phyloP scores from a whole-genome alignment of 176 grass and related monocot species.

The Rhynchospora pubera region DNA sequence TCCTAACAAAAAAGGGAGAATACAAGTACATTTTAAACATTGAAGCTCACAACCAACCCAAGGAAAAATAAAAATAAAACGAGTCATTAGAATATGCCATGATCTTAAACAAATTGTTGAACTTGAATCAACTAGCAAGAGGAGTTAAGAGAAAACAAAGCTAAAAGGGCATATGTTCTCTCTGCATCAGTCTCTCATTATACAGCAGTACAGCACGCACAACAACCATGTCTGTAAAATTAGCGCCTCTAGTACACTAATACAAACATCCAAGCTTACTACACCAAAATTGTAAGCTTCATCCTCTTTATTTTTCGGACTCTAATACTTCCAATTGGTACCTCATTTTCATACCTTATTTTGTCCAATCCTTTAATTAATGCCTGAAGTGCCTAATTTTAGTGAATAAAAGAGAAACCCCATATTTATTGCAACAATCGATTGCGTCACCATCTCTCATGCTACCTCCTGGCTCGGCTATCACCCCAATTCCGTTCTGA shows the following conservation, averaged over 20 bases:
- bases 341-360: no score
- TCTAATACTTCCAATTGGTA: background rate
- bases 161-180: background rate
- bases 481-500: slow-evolving; percentile 44
- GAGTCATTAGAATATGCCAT: background rate
- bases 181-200: background rate
- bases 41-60: background rate
- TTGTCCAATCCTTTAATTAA: slow-evolving; percentile 12
- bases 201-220: background rate
- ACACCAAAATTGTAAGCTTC: slow-evolving; percentile 20
- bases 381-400: slow-evolving; percentile 84
- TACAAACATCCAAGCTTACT: slow-evolving; percentile 6
- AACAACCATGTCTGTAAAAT: background rate
- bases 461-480: slow-evolving; percentile 71
- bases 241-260: background rate
- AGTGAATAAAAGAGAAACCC: slow-evolving; percentile 76
- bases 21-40: background rate
- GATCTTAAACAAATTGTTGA: background rate
- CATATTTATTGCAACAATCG: slow-evolving; percentile 87
- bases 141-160: background rate
- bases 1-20: no score
- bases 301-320: background rate
- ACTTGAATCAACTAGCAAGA: background rate
- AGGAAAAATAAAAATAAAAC: background rate
- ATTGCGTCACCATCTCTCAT: slow-evolving; percentile 74